A percentile compares a stretch with the other conserved stretches of the same genome.
phyloP scores from a whole-genome alignment of 2,329 filamentous ascomycete species.

The Seiridium cupressi region DNA sequence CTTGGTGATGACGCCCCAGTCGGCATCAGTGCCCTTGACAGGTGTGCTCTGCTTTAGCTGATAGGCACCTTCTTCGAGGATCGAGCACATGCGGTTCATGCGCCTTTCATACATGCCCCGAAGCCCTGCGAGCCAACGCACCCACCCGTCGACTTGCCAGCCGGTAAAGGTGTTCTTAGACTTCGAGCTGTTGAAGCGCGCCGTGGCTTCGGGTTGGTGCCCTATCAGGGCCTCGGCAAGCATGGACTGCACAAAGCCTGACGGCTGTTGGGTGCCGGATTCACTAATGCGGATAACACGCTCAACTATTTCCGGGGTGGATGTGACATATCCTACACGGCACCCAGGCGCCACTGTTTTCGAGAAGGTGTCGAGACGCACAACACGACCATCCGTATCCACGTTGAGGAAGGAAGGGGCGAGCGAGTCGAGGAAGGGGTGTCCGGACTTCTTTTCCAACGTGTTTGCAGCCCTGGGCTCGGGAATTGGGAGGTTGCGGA shows the following conservation, averaged over 20 bases:
- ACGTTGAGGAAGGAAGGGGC: slow-evolving; percentile 79
- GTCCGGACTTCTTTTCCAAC: slow-evolving; percentile 54
- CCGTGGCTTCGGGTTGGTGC: slow-evolving; percentile 53
- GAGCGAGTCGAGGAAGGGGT: slow-evolving; percentile 77
- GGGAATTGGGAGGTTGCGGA: slow-evolving; percentile 35
- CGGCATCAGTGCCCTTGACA: slow-evolving; percentile 43
- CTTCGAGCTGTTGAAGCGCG: slow-evolving; percentile 38
- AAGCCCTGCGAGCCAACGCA: slow-evolving; percentile 85
- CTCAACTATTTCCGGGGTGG: slow-evolving; percentile 75
- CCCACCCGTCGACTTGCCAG: slow-evolving; percentile 84
- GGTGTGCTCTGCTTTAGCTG: slow-evolving; percentile 62
- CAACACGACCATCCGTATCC: slow-evolving; percentile 81
- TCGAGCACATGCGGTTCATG: slow-evolving; percentile 75
- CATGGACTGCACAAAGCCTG: slow-evolving; percentile 84
- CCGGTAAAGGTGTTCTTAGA: slow-evolving; percentile 49
- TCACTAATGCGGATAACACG: slow-evolving; percentile 73
- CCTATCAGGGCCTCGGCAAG: slow-evolving; percentile 76
- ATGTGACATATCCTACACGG: slow-evolving; percentile 86
- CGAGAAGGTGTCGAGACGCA: slow-evolving; percentile 89
- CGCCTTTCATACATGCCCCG: slow-evolving; percentile 80
- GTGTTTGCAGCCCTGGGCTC: slow-evolving; percentile 27
- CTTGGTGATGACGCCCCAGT: slow-evolving; percentile 76
- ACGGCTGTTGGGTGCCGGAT: slow-evolving; percentile 76
- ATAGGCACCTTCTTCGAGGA: slow-evolving; percentile 67
- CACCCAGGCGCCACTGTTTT: slow-evolving; percentile 91